A percentile compares a stretch with the other conserved stretches of the same genome.
These are phyloP conservation scores for Eucommia ulmoides DNA, from an alignment of 257 asterid genomes.

Conservation along the genomic window DNA sequence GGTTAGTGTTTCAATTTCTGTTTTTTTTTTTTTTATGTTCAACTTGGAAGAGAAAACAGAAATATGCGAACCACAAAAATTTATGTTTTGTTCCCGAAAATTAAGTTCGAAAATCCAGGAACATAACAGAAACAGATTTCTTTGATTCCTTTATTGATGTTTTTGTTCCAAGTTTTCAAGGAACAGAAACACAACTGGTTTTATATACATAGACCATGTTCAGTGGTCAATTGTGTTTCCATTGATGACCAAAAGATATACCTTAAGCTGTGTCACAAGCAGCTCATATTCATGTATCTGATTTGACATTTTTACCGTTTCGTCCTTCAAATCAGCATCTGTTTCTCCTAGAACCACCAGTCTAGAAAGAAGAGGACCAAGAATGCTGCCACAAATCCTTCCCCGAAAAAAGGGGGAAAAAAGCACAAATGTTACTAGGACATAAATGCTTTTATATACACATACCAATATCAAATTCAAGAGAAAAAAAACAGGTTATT, in stretches of 20 bases:
- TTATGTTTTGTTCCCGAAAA: too few relatives aligned
- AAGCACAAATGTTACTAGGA: too few relatives aligned
- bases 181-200: too few relatives aligned
- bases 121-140: too few relatives aligned
- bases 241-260: constrained; percentile 9
- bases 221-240: background rate
- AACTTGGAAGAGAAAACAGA: too few relatives aligned
- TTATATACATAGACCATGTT: background rate
- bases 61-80: too few relatives aligned
- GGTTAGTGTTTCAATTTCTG: too few relatives aligned
- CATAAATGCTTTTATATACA: too few relatives aligned
- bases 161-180: background rate
- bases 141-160: background rate
- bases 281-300: constrained; percentile 49
- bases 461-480: too few relatives aligned
- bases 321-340: constrained; percentile 32
- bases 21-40: too few relatives aligned
- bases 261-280: constrained; percentile 62
- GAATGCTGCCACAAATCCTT: constrained; percentile 36
- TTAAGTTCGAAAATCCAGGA: too few relatives aligned
- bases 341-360: constrained; percentile 25
- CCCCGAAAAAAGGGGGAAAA: constrained; percentile 4
- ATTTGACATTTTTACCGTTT: constrained; percentile 33
- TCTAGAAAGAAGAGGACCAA: constrained; percentile 34
- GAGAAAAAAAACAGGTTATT: too few relatives aligned